These are phyloP conservation scores for Phylloporus arenicola DNA, from an alignment of 768 basidiomycete genomes.

Conservation along the genomic window DNA sequence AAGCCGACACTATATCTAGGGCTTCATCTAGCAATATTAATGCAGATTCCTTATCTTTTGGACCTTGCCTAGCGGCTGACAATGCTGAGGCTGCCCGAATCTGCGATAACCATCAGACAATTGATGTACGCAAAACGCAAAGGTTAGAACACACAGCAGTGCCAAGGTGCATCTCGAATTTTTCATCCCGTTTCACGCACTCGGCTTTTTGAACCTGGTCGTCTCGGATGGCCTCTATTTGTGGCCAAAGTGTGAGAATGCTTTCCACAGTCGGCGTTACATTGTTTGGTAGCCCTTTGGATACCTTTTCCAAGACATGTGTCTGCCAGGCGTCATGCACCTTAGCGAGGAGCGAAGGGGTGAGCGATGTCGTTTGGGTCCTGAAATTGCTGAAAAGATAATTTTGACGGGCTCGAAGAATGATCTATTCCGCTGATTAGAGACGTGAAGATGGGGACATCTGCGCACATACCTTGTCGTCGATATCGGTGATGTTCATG, in stretches of 20 bases:
- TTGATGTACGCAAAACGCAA: constrained; percentile 4
- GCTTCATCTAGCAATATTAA: constrained; percentile 64
- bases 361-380: constrained; percentile 47
- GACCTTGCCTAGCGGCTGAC: constrained; percentile 42
- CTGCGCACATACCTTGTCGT: constrained; percentile 78
- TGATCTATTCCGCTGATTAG: constrained; percentile 60
- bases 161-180: constrained; percentile 84
- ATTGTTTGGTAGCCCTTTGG: constrained; percentile 53
- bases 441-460: background rate
- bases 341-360: constrained; percentile 51
- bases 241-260: constrained; percentile 51
- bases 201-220: constrained; percentile 65
- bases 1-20: constrained; percentile 48
- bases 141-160: constrained; percentile 55
- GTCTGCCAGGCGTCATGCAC: constrained; percentile 59
- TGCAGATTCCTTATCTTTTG: constrained; percentile 40
- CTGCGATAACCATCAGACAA: constrained; percentile 21
- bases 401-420: constrained; percentile 80
- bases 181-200: constrained; percentile 77
- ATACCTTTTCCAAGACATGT: constrained; percentile 59
- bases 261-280: constrained; percentile 45
- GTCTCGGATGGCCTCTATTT: constrained; percentile 43
- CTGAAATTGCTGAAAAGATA: constrained; percentile 63
- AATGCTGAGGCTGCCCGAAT: constrained; percentile 55
- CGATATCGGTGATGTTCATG: constrained; percentile 99